Conservation (phyloP, 2,329 filamentous ascomycete species). For the Xylariaceae sp. region DNA sequence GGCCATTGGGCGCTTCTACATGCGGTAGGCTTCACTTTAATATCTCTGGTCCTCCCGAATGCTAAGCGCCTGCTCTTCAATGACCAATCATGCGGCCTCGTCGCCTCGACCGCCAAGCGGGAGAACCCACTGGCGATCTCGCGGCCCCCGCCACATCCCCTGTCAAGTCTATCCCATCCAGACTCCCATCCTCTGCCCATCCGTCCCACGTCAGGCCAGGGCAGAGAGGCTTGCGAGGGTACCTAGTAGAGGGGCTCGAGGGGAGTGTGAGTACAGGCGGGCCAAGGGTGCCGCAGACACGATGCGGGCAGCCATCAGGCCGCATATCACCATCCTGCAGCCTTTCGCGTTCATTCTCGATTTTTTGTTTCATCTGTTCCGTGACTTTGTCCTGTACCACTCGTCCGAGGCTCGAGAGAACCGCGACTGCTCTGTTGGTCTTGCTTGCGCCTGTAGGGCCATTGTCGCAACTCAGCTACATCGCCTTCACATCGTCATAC, state of each 20-base stretch:
- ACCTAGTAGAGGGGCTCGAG: too few species aligned
- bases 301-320: slow-evolving; percentile 20
- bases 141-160: slow-evolving; percentile 11
- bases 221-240: too few species aligned
- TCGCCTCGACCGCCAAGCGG: slow-evolving; percentile 20
- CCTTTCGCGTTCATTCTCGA: slow-evolving; percentile 15
- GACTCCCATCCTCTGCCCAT: slow-evolving; percentile 3
- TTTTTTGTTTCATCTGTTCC: slow-evolving; percentile 21
- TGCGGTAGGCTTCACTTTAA: slow-evolving; percentile 19
- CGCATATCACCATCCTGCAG: slow-evolving; percentile 25
- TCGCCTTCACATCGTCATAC: slow-evolving; percentile 15
- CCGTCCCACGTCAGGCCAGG: slow-evolving; percentile 8
- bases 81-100: slow-evolving; percentile 23
- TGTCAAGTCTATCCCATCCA: slow-evolving; percentile 2
- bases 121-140: slow-evolving; percentile 17
- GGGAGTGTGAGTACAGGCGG: too few species aligned
- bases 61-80: slow-evolving; percentile 24
- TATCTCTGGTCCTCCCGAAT: slow-evolving; percentile 14
- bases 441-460: slow-evolving; percentile 7
- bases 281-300: slow-evolving; percentile 1
- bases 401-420: slow-evolving; percentile 7
- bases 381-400: slow-evolving; percentile 6
- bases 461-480: slow-evolving; percentile 6
- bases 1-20: slow-evolving; percentile 28
- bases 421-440: slow-evolving; percentile 5